A percentile compares a stretch with the other conserved stretches of the same genome.
phyloP scores from a whole-genome alignment of 768 basidiomycete species.

The Pleurotus giganteus region DNA sequence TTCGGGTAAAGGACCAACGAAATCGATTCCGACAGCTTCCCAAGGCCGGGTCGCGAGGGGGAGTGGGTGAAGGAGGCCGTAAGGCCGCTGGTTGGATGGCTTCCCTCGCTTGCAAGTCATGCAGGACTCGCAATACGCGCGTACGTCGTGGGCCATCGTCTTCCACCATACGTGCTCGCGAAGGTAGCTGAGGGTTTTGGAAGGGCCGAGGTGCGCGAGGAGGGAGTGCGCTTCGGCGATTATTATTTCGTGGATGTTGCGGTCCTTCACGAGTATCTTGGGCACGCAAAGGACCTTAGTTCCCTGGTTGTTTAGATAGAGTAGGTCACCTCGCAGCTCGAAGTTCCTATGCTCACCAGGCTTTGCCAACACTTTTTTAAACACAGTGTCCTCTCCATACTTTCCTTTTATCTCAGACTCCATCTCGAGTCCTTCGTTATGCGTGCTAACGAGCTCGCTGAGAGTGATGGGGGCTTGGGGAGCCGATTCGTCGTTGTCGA shows the following conservation, averaged over 20 bases:
- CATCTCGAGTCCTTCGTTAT: slow-evolving; percentile 12
- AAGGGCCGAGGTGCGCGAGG: slow-evolving; percentile 26
- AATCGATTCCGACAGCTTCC: slow-evolving; percentile 27
- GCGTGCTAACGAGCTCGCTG: neutral
- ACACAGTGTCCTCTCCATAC: slow-evolving; percentile 21
- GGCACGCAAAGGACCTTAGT: slow-evolving; percentile 17
- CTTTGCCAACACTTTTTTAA: slow-evolving; percentile 14
- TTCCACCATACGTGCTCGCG: slow-evolving; percentile 20
- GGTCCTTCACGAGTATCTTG: slow-evolving; percentile 6
- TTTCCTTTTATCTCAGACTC: slow-evolving; percentile 2
- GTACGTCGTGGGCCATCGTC: slow-evolving; percentile 21
- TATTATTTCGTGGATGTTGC: slow-evolving; percentile 21
- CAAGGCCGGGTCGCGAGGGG: slow-evolving; percentile 19
- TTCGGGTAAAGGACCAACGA: slow-evolving; percentile 26
- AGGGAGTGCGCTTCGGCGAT: slow-evolving; percentile 24
- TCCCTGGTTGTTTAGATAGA: slow-evolving; percentile 15
- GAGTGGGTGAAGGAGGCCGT: slow-evolving; percentile 16
- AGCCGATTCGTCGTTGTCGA: neutral
- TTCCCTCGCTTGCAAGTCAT: slow-evolving; percentile 15
- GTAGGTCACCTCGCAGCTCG: slow-evolving; percentile 10
- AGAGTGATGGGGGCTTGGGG: neutral
- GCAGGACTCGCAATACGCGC: slow-evolving; percentile 26
- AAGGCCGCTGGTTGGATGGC: slow-evolving; percentile 13
- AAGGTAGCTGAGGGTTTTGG: slow-evolving; percentile 29
- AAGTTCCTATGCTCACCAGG: slow-evolving; percentile 18